A percentile compares a stretch with the other conserved stretches of the same genome.
phyloP scores from a whole-genome alignment of 2,329 filamentous ascomycete species.

The Cryphonectria parasitica region DNA sequence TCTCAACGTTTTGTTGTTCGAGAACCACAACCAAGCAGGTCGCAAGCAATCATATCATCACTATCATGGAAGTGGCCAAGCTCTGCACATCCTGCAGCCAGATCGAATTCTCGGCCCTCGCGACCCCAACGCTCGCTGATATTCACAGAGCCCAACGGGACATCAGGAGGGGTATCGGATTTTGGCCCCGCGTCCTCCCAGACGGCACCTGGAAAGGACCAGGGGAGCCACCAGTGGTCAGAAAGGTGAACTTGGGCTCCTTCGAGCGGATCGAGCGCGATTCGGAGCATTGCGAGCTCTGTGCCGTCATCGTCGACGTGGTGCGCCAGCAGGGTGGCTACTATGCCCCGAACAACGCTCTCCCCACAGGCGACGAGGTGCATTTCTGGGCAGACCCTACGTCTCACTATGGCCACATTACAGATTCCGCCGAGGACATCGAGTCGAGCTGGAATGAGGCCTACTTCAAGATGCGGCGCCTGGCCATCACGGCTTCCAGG shows the following conservation, averaged over 20 bases:
- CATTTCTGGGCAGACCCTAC: background rate
- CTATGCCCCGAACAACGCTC: background rate
- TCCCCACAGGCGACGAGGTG: background rate
- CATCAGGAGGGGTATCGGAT: background rate
- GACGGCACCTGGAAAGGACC: background rate
- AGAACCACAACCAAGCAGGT: background rate
- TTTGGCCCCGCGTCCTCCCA: slow-evolving; percentile 3
- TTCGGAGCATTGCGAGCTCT: background rate
- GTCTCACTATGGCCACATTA: slow-evolving; percentile 2
- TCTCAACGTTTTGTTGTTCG: background rate
- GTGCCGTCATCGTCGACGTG: background rate
- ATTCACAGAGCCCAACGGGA: background rate
- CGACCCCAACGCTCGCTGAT: background rate
- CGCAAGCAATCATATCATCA: background rate
- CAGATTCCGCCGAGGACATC: background rate
- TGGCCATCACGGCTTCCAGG: background rate
- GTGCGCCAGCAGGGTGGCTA: slow-evolving; percentile 1
- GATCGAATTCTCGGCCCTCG: slow-evolving; percentile 7
- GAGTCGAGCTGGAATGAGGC: slow-evolving; percentile 5
- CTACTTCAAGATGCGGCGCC: slow-evolving; percentile 3
- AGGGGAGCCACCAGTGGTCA: background rate
- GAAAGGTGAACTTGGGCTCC: background rate
- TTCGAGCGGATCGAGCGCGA: background rate
- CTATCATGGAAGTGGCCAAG: background rate
- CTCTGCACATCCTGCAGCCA: background rate